Evolutionary conservation across 2,329 filamentous ascomycete genomes (phyloP).

Genomic region (Ambrosiella cleistominuta): DNA sequence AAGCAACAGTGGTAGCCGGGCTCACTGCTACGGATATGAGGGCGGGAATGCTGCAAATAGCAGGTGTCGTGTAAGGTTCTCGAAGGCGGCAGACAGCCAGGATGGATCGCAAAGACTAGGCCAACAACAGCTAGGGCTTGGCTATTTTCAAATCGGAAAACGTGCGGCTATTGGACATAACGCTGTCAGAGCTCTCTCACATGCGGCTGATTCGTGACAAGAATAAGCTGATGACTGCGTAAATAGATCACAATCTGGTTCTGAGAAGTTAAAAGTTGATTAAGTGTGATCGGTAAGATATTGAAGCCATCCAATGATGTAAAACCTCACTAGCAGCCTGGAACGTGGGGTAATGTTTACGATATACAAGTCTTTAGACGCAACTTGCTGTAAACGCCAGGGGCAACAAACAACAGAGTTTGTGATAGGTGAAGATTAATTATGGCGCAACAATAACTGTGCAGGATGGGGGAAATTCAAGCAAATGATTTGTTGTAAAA

Average conservation of each 20-base stretch:
- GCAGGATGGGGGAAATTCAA: neutral
- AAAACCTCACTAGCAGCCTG: neutral
- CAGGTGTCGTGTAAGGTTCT: slow-evolving; percentile 1
- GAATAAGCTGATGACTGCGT: too few species aligned
- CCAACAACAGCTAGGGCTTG: neutral
- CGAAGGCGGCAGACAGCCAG: neutral
- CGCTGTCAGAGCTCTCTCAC: too few species aligned
- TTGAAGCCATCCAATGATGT: too few species aligned
- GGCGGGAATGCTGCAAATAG: neutral
- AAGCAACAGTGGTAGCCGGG: neutral
- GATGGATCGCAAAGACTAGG: neutral
- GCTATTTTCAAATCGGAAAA: too few species aligned
- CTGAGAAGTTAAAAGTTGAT: too few species aligned
- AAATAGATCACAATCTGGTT: too few species aligned
- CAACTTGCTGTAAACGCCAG: neutral
- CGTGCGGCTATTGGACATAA: too few species aligned
- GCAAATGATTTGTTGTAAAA: neutral
- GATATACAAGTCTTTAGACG: neutral
- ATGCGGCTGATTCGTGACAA: too few species aligned
- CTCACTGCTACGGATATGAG: neutral
- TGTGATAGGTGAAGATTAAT: neutral
- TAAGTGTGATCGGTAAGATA: too few species aligned
- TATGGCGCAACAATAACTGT: neutral
- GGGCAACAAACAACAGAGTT: neutral
- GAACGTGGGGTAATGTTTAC: neutral